phyloP scores from a whole-genome alignment of 1,139 yeast species.

The Entelexis paramagnoliae region DNA sequence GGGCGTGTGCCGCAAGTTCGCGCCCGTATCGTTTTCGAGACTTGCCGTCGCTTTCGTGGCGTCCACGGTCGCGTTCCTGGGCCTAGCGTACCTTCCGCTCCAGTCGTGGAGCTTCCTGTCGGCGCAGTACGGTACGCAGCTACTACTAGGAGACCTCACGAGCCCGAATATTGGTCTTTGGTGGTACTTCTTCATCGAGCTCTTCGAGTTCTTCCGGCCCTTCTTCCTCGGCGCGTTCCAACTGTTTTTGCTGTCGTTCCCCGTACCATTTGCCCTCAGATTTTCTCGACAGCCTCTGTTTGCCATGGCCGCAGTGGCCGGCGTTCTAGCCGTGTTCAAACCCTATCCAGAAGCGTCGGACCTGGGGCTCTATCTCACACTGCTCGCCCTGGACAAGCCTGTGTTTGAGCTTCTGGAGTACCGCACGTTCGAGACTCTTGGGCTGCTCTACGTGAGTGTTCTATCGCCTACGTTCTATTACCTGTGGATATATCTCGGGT shows the following conservation, averaged over 20 bases:
- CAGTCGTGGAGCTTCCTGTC: conserved; percentile 46
- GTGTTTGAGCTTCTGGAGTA: conserved; percentile 37
- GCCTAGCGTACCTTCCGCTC: conserved; percentile 36
- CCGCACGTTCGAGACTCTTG: conserved; percentile 37
- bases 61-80: conserved; percentile 33
- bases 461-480: conserved; percentile 85
- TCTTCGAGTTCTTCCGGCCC: conserved; percentile 79
- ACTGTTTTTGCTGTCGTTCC: conserved; percentile 55
- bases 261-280: conserved; percentile 65
- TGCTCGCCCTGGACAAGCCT: conserved; percentile 48
- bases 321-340: conserved; percentile 64
- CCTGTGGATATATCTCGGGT: conserved; percentile 88
- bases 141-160: conserved; percentile 53
- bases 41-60: conserved; percentile 14
- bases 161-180: conserved; percentile 80
- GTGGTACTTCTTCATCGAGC: conserved; percentile 97
- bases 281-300: conserved; percentile 48
- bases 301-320: conserved; percentile 51
- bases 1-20: conserved; percentile 9
- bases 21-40: neutral
- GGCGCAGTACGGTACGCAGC: conserved; percentile 52
- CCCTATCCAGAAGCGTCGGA: conserved; percentile 88
- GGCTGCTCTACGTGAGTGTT: conserved; percentile 42
- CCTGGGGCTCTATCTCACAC: conserved; percentile 54
- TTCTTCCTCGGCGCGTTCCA: conserved; percentile 81